Percentiles rank a stretch among this genome's conserved stretches.
phyloP scores from a whole-genome alignment of 768 basidiomycete genomes.

The Tubosaeta brunneosetosa region DNA sequence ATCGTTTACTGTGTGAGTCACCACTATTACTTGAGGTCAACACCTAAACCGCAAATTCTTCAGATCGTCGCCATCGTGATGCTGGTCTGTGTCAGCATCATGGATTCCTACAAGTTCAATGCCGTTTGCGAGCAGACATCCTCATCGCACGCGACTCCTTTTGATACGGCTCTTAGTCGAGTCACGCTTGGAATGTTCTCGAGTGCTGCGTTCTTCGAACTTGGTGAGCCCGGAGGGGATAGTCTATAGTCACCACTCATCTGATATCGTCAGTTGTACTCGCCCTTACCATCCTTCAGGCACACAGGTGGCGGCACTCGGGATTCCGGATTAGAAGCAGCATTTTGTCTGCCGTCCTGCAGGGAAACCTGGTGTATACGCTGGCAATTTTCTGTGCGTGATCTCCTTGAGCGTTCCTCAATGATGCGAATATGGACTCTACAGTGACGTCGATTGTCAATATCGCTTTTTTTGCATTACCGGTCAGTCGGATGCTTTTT shows the following conservation, averaged over 20 bases:
- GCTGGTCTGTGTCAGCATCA: constrained; percentile 1
- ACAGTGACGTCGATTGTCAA: not conserved
- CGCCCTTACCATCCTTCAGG: constrained; percentile 4
- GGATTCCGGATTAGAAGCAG: not conserved
- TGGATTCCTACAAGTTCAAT: constrained; percentile 1
- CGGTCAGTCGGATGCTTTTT: not conserved
- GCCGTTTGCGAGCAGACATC: constrained; percentile 1
- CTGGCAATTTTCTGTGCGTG: constrained; percentile 8
- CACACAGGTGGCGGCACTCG: not conserved
- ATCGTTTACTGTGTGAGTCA: constrained; percentile 2
- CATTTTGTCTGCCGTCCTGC: not conserved
- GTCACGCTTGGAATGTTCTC: constrained; percentile 9
- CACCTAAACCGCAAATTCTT: not conserved
- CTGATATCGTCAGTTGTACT: constrained; percentile 2
- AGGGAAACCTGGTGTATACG: constrained; percentile 9
- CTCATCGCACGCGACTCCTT: not conserved
- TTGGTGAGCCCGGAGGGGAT: not conserved
- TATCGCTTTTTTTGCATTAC: not conserved
- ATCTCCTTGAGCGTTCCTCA: not conserved
- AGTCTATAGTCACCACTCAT: not conserved
- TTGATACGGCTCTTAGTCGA: not conserved
- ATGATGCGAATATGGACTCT: not conserved
- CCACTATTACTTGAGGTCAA: not conserved
- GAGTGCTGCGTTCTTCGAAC: constrained; percentile 9
- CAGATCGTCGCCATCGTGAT: not conserved